A percentile compares a stretch with the other conserved stretches of the same genome.
phyloP scores from a whole-genome alignment of 257 asterid species.

The Capsicum chinense region DNA sequence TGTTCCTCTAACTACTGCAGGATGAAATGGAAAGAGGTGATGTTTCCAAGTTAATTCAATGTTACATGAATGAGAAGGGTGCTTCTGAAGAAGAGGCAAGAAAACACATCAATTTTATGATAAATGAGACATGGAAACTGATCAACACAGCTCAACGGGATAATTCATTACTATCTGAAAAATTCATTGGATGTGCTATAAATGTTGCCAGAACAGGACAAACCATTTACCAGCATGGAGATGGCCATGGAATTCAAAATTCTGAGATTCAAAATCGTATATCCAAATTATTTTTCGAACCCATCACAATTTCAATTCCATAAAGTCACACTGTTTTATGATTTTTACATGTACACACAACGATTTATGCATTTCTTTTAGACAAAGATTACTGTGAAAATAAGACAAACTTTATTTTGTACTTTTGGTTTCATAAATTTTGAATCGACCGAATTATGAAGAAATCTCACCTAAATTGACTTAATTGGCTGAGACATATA shows the following conservation, averaged over 20 bases:
- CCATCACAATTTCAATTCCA: neutral
- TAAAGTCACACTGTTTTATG: no score
- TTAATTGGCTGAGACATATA: no score
- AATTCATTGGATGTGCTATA: neutral
- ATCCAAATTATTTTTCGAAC: neutral
- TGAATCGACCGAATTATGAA: no score
- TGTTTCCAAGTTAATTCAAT: slow-evolving; percentile 24
- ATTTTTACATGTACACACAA: no score
- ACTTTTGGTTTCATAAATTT: no score
- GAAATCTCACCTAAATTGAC: no score
- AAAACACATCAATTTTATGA: slow-evolving; percentile 21
- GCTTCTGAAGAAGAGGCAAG: slow-evolving; percentile 34
- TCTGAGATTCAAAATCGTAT: neutral
- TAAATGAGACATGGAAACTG: slow-evolving; percentile 31
- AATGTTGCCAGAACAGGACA: neutral
- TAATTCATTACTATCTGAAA: neutral
- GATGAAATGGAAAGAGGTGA: neutral
- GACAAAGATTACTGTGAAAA: no score
- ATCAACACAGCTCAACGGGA: slow-evolving; percentile 22
- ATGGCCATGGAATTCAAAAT: neutral
- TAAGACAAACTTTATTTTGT: no score
- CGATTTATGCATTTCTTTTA: no score
- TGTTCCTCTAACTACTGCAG: neutral
- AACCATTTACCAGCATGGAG: neutral
- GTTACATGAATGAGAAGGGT: slow-evolving; percentile 35